Evolutionary conservation across 768 basidiomycete species (phyloP).

Genomic region (Tulasnella sp.): DNA sequence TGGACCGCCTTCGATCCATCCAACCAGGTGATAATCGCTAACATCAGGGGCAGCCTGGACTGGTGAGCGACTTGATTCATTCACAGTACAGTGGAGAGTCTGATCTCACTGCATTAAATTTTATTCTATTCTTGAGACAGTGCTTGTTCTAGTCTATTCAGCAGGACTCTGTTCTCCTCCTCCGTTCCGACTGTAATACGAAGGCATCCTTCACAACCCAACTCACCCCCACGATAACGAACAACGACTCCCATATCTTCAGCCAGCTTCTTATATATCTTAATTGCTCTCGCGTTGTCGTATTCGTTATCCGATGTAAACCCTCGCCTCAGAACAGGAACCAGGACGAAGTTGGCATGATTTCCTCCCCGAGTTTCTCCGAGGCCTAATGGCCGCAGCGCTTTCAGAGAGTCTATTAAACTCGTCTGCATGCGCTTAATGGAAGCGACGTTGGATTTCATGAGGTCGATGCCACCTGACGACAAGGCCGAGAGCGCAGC

Average conservation of each 20-base stretch:
- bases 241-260: constrained; percentile 86
- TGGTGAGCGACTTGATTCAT: background rate
- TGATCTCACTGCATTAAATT: background rate
- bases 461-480: constrained; percentile 54
- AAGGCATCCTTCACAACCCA: constrained; percentile 82
- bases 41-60: background rate
- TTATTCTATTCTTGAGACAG: constrained; percentile 2
- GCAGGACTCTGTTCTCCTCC: constrained; percentile 64
- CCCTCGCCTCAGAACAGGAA: constrained; percentile 61
- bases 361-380: constrained; percentile 72
- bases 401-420: constrained; percentile 52
- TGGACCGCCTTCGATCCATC: background rate
- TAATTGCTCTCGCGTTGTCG: constrained; percentile 41
- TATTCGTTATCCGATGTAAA: constrained; percentile 38
- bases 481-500: constrained; percentile 79
- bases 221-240: constrained; percentile 79
- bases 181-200: constrained; percentile 85
- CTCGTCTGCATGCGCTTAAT: constrained; percentile 56
- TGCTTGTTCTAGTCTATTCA: constrained; percentile 51
- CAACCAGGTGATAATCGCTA: background rate
- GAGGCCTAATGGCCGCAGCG: constrained; percentile 47
- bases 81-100: background rate
- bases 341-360: constrained; percentile 86
- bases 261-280: constrained; percentile 76
- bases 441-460: constrained; percentile 60